Conservation (phyloP, 257 asterid genomes). For the Fraxinus cuspidata region DNA sequence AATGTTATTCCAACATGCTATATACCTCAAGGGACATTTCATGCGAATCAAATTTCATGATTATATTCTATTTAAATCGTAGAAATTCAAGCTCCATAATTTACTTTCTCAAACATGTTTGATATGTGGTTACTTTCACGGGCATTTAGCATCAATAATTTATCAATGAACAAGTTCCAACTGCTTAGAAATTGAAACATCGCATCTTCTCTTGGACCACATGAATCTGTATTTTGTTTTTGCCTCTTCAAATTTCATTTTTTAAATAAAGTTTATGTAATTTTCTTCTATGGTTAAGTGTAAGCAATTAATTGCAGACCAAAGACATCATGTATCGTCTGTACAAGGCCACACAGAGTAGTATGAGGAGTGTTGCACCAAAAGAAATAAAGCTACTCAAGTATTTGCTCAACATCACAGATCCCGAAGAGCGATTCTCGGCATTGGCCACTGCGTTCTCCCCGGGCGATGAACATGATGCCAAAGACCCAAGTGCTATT, state of each 20-base stretch:
- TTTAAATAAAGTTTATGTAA: background rate
- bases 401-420: conserved; percentile 75
- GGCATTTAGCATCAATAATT: background rate
- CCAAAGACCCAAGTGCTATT: conserved; percentile 68
- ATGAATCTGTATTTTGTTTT: background rate
- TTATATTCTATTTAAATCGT: no score
- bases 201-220: no score
- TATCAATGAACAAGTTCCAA: no score
- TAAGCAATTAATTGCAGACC: conserved; percentile 47
- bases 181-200: background rate
- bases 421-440: conserved; percentile 94
- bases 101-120: background rate
- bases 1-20: no score
- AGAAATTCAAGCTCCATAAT: background rate
- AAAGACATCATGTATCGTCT: conserved; percentile 85
- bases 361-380: conserved; percentile 79
- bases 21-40: no score
- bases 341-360: conserved; percentile 83
- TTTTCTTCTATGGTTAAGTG: conserved; percentile 1
- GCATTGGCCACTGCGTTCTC: conserved; percentile 90
- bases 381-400: conserved; percentile 86
- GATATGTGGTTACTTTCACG: background rate
- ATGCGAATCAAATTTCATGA: no score
- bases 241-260: background rate
- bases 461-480: conserved; percentile 71